phyloP scores from a whole-genome alignment of 2,329 filamentous ascomycete genomes.

The Drechslera avenae region DNA sequence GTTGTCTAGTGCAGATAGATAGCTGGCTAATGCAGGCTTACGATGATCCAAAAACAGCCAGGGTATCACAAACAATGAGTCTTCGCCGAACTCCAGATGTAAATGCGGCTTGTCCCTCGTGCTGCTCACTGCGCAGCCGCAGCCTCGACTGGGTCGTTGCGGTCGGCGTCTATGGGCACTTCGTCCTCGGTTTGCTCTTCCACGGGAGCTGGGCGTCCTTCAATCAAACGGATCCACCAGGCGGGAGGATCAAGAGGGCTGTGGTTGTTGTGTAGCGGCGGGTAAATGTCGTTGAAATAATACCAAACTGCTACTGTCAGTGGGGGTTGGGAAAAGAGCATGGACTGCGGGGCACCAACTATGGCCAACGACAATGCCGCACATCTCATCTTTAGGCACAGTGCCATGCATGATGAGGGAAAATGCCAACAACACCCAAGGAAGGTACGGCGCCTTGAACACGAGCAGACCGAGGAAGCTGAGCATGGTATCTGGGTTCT shows the following conservation, averaged over 20 bases:
- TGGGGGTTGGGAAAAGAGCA: neutral
- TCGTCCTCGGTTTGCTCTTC: constrained; percentile 23
- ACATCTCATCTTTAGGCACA: constrained; percentile 93
- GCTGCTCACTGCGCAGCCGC: constrained; percentile 19
- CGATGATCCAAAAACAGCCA: constrained; percentile 12
- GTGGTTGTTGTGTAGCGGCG: constrained; percentile 82
- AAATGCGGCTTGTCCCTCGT: neutral
- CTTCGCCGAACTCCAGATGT: constrained; percentile 29
- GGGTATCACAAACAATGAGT: constrained; percentile 36
- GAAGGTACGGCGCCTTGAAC: constrained; percentile 92
- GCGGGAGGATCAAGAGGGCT: constrained; percentile 85
- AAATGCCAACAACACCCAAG: constrained; percentile 94
- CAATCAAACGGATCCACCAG: constrained; percentile 90
- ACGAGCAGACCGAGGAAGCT: constrained; percentile 85
- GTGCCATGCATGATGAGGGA: constrained; percentile 88
- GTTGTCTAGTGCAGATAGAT: neutral
- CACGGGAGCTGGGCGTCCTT: constrained; percentile 45
- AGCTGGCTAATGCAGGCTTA: neutral
- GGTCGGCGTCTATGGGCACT: constrained; percentile 6
- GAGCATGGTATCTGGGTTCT: constrained; percentile 88
- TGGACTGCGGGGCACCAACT: constrained; percentile 45
- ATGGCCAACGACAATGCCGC: constrained; percentile 92
- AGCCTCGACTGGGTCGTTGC: constrained; percentile 15
- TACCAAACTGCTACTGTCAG: constrained; percentile 72
- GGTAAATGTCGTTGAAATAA: constrained; percentile 97